Percentiles rank a stretch among this genome's conserved stretches.
Conservation (phyloP, 2,329 filamentous ascomycete genomes). For the Epichloe glyceriae region DNA sequence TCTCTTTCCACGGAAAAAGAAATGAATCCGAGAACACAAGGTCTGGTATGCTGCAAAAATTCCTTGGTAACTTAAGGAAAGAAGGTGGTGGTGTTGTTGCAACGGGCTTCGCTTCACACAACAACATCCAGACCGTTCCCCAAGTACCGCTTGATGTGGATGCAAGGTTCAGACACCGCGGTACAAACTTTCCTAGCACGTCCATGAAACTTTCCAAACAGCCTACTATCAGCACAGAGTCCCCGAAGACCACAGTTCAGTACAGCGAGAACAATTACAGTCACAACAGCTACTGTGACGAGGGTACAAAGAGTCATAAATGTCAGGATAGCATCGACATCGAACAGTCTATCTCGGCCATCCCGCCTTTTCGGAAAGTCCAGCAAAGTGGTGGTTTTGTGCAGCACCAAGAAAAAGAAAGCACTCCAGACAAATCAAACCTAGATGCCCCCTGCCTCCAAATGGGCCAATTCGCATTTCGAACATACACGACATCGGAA, state of each 20-base stretch:
- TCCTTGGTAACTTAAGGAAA: background rate
- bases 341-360: no score
- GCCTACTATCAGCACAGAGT: constrained; percentile 31
- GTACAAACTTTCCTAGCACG: constrained; percentile 19
- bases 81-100: background rate
- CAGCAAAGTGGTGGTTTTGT: no score
- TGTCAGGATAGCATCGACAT: constrained; percentile 1
- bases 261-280: constrained; percentile 2
- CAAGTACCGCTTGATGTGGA: constrained; percentile 23
- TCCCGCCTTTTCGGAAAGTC: no score
- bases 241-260: constrained; percentile 25
- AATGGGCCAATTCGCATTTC: no score
- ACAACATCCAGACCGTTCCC: constrained; percentile 16
- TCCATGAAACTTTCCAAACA: constrained; percentile 25
- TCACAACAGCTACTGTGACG: background rate
- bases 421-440: no score
- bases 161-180: constrained; percentile 22
- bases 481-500: no score
- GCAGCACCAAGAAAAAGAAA: no score
- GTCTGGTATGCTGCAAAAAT: constrained; percentile 6
- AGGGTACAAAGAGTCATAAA: background rate
- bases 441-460: no score
- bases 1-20: background rate
- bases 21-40: constrained; percentile 1
- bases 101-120: constrained; percentile 3